Conservation (phyloP, 306 rosid genomes). For the Dalbergia oliveri region DNA sequence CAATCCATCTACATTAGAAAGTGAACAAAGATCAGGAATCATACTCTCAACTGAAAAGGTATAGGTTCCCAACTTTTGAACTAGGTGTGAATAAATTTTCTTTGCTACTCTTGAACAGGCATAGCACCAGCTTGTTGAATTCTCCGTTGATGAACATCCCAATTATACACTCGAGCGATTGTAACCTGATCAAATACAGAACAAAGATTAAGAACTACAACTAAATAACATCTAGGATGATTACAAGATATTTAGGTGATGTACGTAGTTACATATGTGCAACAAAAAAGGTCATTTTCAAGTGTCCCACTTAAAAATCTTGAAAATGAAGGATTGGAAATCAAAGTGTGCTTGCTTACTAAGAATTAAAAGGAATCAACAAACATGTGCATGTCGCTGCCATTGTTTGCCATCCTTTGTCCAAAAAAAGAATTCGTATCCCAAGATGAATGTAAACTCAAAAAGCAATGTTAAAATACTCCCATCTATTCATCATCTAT, state of each 20-base stretch:
- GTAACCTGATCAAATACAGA: conserved; percentile 64
- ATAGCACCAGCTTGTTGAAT: conserved; percentile 48
- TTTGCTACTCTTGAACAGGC: conserved; percentile 48
- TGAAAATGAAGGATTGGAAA: conserved; percentile 12
- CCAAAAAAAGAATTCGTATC: not conserved
- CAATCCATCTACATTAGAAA: conserved; percentile 46
- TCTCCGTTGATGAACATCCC: conserved; percentile 84
- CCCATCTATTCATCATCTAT: not conserved
- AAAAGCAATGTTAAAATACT: conserved; percentile 12
- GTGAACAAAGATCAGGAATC: conserved; percentile 44
- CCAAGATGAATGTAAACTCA: conserved; percentile 18
- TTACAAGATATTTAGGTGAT: not conserved
- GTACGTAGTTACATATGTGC: not conserved
- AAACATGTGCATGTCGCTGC: not conserved
- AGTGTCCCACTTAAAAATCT: not conserved
- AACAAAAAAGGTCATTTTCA: not conserved
- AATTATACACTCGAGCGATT: conserved; percentile 79
- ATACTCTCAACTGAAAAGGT: conserved; percentile 49
- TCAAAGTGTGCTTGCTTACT: conserved; percentile 9
- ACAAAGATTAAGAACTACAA: conserved; percentile 12
- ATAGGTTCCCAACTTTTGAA: conserved; percentile 35
- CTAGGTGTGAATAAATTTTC: conserved; percentile 11
- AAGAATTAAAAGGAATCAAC: not conserved
- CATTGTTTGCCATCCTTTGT: not conserved
- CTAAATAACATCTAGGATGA: conserved; percentile 1